Evolutionary conservation across 2,329 filamentous ascomycete species (phyloP).

Genomic region (Mollisia scopiformis): DNA sequence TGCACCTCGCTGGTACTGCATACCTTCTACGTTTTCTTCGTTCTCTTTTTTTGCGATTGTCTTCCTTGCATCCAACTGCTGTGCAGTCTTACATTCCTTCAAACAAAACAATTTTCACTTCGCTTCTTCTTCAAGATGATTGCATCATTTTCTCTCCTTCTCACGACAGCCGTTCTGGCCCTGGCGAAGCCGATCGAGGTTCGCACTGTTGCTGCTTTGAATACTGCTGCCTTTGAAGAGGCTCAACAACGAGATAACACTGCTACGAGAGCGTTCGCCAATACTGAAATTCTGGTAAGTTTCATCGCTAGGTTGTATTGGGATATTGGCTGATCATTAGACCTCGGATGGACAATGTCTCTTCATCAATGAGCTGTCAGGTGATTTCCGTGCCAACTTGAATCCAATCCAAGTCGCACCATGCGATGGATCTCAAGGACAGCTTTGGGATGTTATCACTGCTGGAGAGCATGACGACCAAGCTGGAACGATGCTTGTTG

Average conservation of each 20-base stretch:
- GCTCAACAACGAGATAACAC: slow-evolving; percentile 46
- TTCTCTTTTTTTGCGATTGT: slow-evolving; percentile 5
- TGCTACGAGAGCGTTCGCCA: slow-evolving; percentile 45
- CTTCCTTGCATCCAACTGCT: slow-evolving; percentile 18
- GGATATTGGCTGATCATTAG: slow-evolving; percentile 27
- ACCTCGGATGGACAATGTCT: slow-evolving; percentile 46
- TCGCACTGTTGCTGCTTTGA: slow-evolving; percentile 39
- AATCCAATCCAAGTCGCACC: slow-evolving; percentile 45
- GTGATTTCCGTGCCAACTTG: slow-evolving; percentile 49
- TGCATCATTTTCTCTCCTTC: slow-evolving; percentile 24
- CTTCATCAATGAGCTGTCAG: slow-evolving; percentile 46
- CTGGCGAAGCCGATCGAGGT: slow-evolving; percentile 30
- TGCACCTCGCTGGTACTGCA: slow-evolving; percentile 4
- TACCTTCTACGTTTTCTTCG: too few species aligned
- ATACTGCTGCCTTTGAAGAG: slow-evolving; percentile 44
- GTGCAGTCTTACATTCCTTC: slow-evolving; percentile 31
- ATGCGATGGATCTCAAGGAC: slow-evolving; percentile 45
- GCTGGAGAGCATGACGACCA: slow-evolving; percentile 54
- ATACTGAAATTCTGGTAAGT: slow-evolving; percentile 43
- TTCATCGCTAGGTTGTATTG: slow-evolving; percentile 13
- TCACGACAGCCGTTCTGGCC: slow-evolving; percentile 23
- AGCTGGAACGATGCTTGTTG: slow-evolving; percentile 50
- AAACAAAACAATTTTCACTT: slow-evolving; percentile 9
- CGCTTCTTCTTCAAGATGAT: slow-evolving; percentile 23
- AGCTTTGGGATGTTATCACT: slow-evolving; percentile 49